These are phyloP conservation scores for Linum trigynum DNA, from an alignment of 345 rosid species.

Conservation along the genomic window DNA sequence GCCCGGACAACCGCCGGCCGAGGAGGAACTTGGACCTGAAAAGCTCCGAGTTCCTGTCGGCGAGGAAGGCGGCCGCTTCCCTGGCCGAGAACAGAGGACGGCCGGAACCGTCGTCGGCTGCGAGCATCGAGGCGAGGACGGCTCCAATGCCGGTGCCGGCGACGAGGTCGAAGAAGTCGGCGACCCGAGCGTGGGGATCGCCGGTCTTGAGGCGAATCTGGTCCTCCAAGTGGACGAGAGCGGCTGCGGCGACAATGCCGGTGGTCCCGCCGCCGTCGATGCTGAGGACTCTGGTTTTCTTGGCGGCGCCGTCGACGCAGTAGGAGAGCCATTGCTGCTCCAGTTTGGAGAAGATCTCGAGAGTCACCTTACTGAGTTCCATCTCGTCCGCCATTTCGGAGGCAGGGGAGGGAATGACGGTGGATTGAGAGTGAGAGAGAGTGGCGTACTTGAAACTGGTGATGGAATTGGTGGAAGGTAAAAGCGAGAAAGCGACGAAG, in stretches of 20 bases:
- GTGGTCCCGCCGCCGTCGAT: constrained; percentile 84
- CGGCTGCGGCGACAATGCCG: constrained; percentile 55
- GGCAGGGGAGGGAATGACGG: not conserved
- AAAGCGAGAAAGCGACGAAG: not conserved
- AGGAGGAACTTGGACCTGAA: constrained; percentile 28
- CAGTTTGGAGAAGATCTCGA: constrained; percentile 81
- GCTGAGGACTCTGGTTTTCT: constrained; percentile 66
- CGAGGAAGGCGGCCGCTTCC: constrained; percentile 49
- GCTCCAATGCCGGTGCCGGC: constrained; percentile 87
- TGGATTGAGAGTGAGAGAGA: not conserved
- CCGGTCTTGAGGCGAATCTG: constrained; percentile 73
- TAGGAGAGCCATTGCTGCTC: constrained; percentile 93
- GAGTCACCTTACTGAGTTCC: constrained; percentile 84
- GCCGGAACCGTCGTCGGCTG: constrained; percentile 66
- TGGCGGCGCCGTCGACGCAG: constrained; percentile 35
- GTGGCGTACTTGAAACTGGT: not conserved
- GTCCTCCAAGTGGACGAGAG: constrained; percentile 67
- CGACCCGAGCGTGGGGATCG: constrained; percentile 58
- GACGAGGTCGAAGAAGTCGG: constrained; percentile 86
- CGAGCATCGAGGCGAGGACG: constrained; percentile 57
- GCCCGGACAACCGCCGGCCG: constrained; percentile 59
- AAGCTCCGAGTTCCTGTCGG: constrained; percentile 42
- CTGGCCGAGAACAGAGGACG: constrained; percentile 62
- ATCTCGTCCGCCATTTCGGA: constrained; percentile 22
- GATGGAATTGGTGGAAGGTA: not conserved